A percentile compares a stretch with the other conserved stretches of the same genome.
Evolutionary conservation across 2,329 filamentous ascomycete genomes (phyloP).

Genomic region (Phyllosticta citriasiana): DNA sequence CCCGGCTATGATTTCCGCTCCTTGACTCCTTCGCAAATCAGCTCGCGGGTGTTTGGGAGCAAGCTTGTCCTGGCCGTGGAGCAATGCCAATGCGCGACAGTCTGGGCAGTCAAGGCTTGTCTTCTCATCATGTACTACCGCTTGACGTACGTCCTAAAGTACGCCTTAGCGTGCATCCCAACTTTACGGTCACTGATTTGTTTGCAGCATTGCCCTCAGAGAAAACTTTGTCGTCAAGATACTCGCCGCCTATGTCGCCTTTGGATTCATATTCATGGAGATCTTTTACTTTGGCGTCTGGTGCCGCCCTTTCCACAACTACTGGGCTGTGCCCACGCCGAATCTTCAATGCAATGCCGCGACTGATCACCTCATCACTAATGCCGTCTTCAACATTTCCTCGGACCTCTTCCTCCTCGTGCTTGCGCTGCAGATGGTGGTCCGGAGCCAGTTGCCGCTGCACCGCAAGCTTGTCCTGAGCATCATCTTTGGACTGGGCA

Average conservation of each 20-base stretch:
- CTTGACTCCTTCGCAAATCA: slow-evolving; percentile 22
- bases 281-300: slow-evolving; percentile 31
- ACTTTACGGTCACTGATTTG: not conserved
- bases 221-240: slow-evolving; percentile 27
- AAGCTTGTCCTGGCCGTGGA: slow-evolving; percentile 32
- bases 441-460: slow-evolving; percentile 24
- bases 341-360: slow-evolving; percentile 33
- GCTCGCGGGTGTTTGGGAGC: slow-evolving; percentile 29
- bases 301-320: slow-evolving; percentile 29
- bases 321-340: slow-evolving; percentile 23
- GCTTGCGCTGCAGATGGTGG: slow-evolving; percentile 31
- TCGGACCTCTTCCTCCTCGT: slow-evolving; percentile 28
- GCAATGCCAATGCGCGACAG: slow-evolving; percentile 25
- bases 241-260: slow-evolving; percentile 24
- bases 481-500: slow-evolving; percentile 42
- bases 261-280: slow-evolving; percentile 29
- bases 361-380: slow-evolving; percentile 37
- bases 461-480: slow-evolving; percentile 40
- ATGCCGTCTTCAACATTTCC: slow-evolving; percentile 34
- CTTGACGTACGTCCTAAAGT: slow-evolving; percentile 19
- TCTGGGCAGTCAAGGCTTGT: slow-evolving; percentile 28
- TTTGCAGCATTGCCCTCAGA: slow-evolving; percentile 16
- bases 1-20: slow-evolving; percentile 35
- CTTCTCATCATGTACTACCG: slow-evolving; percentile 29
- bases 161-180: not conserved